Evolutionary conservation across 2,329 filamentous ascomycete species (phyloP).

Genomic region (Diplodia sapinea): DNA sequence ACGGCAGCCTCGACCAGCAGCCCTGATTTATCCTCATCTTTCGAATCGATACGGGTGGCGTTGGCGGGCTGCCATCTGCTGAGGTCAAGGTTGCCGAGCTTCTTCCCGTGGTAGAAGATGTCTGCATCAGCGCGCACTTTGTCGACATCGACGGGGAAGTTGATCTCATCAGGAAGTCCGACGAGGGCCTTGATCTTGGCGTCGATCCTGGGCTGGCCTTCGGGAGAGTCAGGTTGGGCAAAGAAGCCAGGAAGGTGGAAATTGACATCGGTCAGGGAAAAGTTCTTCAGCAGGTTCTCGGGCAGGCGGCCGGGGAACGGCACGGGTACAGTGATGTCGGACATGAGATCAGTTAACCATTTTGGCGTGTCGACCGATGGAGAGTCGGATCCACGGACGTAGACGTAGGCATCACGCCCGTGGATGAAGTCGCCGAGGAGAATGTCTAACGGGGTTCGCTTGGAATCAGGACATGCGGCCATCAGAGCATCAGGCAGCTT

Average conservation of each 20-base stretch:
- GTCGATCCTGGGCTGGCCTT: conserved; percentile 77
- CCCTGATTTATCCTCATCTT: conserved; percentile 63
- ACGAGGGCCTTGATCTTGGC: conserved; percentile 82
- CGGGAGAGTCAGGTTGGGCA: conserved; percentile 75
- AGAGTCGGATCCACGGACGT: conserved; percentile 77
- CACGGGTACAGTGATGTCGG: conserved; percentile 81
- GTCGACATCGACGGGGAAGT: conserved; percentile 80
- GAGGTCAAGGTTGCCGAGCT: conserved; percentile 82
- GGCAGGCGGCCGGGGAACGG: conserved; percentile 83
- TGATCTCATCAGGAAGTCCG: conserved; percentile 81
- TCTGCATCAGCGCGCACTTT: conserved; percentile 77
- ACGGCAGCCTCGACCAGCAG: conserved; percentile 79
- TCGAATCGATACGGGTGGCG: conserved; percentile 70
- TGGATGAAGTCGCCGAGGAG: conserved; percentile 82
- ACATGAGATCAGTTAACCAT: conserved; percentile 82
- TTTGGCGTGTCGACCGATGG: conserved; percentile 71
- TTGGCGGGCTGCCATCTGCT: conserved; percentile 83
- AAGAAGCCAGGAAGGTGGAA: conserved; percentile 83
- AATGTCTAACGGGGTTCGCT: conserved; percentile 81
- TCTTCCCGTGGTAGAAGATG: conserved; percentile 76
- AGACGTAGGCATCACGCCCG: conserved; percentile 78
- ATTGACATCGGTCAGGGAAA: conserved; percentile 82
- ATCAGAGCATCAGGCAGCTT: conserved; percentile 77
- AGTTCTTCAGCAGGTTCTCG: conserved; percentile 84
- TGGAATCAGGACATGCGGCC: conserved; percentile 73